A percentile compares a stretch with the other conserved stretches of the same genome.
Evolutionary conservation across 140 eudicot genomes (phyloP).

Genomic region (Flaveria floridana): DNA sequence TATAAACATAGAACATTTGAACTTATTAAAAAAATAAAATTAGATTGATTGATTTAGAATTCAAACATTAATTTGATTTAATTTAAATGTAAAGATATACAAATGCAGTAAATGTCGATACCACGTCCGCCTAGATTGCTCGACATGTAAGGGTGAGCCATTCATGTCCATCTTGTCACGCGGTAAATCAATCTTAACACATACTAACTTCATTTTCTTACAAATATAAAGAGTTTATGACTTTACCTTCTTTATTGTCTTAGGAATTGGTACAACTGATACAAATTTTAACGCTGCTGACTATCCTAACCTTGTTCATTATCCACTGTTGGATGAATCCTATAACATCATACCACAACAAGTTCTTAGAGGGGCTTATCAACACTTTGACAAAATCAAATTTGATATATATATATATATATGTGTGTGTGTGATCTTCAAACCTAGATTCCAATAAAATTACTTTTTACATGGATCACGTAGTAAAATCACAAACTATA

Average conservation of each 20-base stretch:
- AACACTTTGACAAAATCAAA: neutral
- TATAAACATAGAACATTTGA: too few species aligned
- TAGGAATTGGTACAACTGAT: neutral
- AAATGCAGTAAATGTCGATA: slow-evolving; percentile 7
- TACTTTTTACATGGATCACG: too few species aligned
- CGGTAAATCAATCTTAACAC: neutral
- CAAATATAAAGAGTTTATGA: neutral
- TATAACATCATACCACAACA: neutral
- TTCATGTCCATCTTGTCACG: neutral
- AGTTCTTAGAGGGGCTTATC: neutral
- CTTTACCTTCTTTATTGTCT: neutral
- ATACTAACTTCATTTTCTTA: neutral
- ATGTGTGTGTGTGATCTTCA: too few species aligned
- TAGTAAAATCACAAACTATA: too few species aligned
- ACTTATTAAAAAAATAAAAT: too few species aligned
- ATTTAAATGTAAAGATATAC: too few species aligned
- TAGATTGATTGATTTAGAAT: too few species aligned
- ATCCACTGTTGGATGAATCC: neutral
- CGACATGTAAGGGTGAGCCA: neutral
- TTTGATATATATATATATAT: too few species aligned
- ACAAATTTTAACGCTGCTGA: neutral
- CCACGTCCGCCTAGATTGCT: slow-evolving; percentile 5
- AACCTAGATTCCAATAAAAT: too few species aligned
- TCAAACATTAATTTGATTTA: too few species aligned
- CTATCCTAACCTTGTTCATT: neutral